Evolutionary conservation across 805 yeast species (phyloP).

Genomic region (Suhomyces canberraensis): DNA sequence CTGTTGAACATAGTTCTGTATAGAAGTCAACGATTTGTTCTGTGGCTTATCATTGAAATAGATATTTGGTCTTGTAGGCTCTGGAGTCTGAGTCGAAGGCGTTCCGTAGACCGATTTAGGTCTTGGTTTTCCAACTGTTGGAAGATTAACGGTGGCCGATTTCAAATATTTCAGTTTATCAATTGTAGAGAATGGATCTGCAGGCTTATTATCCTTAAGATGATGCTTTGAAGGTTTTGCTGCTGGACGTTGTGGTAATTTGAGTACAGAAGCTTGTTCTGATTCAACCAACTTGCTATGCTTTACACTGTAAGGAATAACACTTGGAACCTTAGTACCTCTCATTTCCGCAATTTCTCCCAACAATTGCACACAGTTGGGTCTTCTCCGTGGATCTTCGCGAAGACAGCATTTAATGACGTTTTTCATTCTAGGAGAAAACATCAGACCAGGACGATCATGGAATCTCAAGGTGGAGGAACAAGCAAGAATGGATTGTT

Average conservation of each 20-base stretch:
- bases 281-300: neutral
- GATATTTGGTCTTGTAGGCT: slow-evolving; percentile 7
- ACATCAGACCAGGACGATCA: slow-evolving; percentile 48
- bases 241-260: neutral
- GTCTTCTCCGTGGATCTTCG: slow-evolving; percentile 68
- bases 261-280: neutral
- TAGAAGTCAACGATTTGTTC: slow-evolving; percentile 16
- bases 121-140: slow-evolving; percentile 8
- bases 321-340: slow-evolving; percentile 41
- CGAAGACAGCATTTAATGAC: slow-evolving; percentile 58
- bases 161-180: slow-evolving; percentile 35
- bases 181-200: slow-evolving; percentile 43
- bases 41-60: neutral
- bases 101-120: slow-evolving; percentile 15
- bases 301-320: slow-evolving; percentile 38
- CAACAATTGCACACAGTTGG: slow-evolving; percentile 67
- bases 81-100: neutral
- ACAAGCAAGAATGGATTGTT: slow-evolving; percentile 59
- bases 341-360: slow-evolving; percentile 66
- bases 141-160: slow-evolving; percentile 8
- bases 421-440: slow-evolving; percentile 60
- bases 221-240: neutral
- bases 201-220: slow-evolving; percentile 2
- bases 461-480: slow-evolving; percentile 41
- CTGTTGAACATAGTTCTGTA: slow-evolving; percentile 31